Evolutionary conservation across 192 early-diverging fungal species (phyloP).

Genomic region (Coemansia sp.): DNA sequence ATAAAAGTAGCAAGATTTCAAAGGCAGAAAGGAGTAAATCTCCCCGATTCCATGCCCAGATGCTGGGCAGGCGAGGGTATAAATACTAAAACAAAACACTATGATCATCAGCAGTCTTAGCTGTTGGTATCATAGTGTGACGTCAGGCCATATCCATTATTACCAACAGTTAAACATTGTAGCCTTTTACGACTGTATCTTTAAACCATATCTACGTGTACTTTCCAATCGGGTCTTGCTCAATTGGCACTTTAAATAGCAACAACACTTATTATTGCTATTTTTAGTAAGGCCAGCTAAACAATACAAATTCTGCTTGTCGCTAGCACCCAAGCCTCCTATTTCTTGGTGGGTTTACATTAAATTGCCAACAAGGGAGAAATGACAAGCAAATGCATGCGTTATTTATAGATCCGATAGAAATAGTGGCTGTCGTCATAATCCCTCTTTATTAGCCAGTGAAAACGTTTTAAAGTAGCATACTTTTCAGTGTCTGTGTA

Average conservation of each 20-base stretch:
- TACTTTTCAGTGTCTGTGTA: neutral
- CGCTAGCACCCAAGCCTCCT: neutral
- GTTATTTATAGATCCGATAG: constrained; percentile 7
- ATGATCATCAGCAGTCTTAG: no score
- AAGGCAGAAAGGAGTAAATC: no score
- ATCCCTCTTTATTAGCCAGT: neutral
- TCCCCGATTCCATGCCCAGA: no score
- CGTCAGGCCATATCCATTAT: no score
- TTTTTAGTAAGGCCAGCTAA: neutral
- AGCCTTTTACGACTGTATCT: no score
- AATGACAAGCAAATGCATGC: neutral
- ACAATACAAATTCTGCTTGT: neutral
- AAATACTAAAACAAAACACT: no score
- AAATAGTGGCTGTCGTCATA: neutral
- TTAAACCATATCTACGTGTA: neutral
- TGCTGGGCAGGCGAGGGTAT: no score
- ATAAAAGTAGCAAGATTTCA: no score
- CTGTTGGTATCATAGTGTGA: no score
- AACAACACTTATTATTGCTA: neutral
- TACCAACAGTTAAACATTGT: no score
- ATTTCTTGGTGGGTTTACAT: neutral
- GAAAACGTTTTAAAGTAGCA: neutral
- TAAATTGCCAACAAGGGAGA: neutral
- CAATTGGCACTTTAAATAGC: neutral
- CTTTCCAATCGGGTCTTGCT: neutral